Base-by-base conservation (phyloP, 306 rosid genomes). In the Vicia sativa region DNA sequence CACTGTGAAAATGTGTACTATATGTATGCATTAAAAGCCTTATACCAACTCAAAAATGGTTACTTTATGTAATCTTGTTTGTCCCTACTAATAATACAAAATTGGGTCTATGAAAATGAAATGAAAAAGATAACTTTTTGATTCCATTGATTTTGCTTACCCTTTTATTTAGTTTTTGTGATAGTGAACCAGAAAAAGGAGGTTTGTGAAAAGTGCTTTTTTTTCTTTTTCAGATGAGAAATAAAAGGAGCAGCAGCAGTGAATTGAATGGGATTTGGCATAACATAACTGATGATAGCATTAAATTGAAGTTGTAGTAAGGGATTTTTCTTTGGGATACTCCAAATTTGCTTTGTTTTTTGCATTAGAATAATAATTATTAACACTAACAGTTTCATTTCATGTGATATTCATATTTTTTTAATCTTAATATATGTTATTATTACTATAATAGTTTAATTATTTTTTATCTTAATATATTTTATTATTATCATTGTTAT, bases 31-130 rank as follows among this genome's bases (percentile, higher is more conserved):
- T 75, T 79, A 62, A 82, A 73, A 73, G 72, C 55, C 19, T 35
- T 12, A 45, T 77, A 57, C 74, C 82, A 41, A 77, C 70, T 64
- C 65, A 77, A 77, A 82, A 74, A 77, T 42, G 56, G 68, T 34
- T 74, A 25, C 72, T 79, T 86, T 81, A 72, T 59, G 53, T 76
- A 75, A 64, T 81, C 77, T 78, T 62, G 53, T 84, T 62, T 80
- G 84, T 81, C 90, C 65, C 53, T 14, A 64, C 83, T 54, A 74
- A 79, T 12, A 75, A 42, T 58, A 80, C 82, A 61, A 75, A 75
- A 34, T 14, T 53, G 67, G 58, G 73, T 66, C 83, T 46, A 72
- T 74, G 80, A 81, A 74, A 56, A 57, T 4, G 68, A 55, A 68
- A 71, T 65, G 9, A 61, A 61, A 59, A 34, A 16, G 37, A 81